Evolutionary conservation across 1,139 yeast genomes (phyloP), one percentile per base, ranked within the genome.

Genomic region (Magnusiomyces ingens): DNA sequence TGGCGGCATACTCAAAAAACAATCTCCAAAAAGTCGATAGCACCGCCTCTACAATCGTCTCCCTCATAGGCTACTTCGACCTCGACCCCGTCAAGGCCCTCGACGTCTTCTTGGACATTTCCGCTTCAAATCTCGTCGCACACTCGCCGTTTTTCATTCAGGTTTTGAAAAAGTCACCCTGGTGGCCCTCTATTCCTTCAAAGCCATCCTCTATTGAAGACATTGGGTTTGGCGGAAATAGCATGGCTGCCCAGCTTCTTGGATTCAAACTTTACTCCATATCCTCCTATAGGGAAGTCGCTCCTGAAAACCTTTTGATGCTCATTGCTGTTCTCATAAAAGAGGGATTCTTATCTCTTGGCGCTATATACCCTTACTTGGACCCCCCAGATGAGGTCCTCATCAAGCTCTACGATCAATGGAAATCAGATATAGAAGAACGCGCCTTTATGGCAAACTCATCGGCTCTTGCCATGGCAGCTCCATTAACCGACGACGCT

Each of bases 381-480:
- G 67, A 72, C 4, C 86, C 88, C 0, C 54, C 59, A 13, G 71
- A 68, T 45, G 70, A 69, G 0, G 76, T 69, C 17, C 70, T 82
- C 70, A 63, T 62, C 0, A 61, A 63, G 11, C 70, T 82, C 43
- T 78, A 81, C 50, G 69, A 68, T 1, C 67, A 69, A 3, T 79
- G 80, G 66, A 75, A 79, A 41, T 73, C 73, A 29, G 74, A 77
- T 21, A 66, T 85, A 60, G 82, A 83, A n/a, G 80, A 80, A 15
- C 78, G 82, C 54, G 82, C 85, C 0, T 75, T 77, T 60, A 74
- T 76, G 57, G 85, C 94, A 0, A 79, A 81, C 26, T 85, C 89
- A 0, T 86, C 85, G 57, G 95, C 96, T 0, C 71, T 91, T 52
- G 94, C 97, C 0, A 68, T 89, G 60, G 96, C 97, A 2, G 94